Evolutionary conservation across 441 rosid species (phyloP).

Genomic region (Populus hybrid): DNA sequence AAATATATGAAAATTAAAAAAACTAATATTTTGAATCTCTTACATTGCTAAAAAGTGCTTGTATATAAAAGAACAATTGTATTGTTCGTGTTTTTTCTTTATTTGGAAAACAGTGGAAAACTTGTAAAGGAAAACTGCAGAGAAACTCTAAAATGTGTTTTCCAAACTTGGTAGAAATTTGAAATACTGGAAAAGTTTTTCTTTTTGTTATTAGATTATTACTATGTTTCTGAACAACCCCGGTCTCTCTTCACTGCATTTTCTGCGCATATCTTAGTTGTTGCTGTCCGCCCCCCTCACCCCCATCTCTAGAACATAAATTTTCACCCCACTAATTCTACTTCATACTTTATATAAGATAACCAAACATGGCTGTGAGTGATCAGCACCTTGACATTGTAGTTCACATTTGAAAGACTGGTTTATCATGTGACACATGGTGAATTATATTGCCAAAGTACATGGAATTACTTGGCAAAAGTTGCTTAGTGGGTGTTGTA

Average conservation of each 20-base stretch:
- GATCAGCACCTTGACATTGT: background rate
- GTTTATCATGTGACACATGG: background rate
- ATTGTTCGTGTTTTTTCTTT: background rate
- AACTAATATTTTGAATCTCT: background rate
- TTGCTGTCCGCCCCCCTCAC: background rate
- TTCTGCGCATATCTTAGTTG: background rate
- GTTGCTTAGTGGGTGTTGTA: background rate
- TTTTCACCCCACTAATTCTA: background rate
- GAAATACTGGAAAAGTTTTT: background rate
- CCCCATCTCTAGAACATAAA: background rate
- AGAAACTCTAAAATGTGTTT: background rate
- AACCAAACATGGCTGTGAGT: background rate
- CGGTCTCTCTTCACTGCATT: slow-evolving; percentile 4
- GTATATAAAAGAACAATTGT: background rate
- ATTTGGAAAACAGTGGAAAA: no score
- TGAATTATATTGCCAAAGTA: background rate
- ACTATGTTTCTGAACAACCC: background rate
- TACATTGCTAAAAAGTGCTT: background rate
- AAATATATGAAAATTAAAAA: no score
- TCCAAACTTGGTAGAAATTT: no score
- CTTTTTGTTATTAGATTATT: background rate
- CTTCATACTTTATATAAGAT: background rate
- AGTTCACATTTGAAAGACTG: background rate
- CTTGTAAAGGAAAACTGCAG: background rate
- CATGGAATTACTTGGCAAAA: background rate